A percentile compares a stretch with the other conserved stretches of the same genome.
Conservation (phyloP, 2,329 filamentous ascomycete species). For the Aspergillus sergii region DNA sequence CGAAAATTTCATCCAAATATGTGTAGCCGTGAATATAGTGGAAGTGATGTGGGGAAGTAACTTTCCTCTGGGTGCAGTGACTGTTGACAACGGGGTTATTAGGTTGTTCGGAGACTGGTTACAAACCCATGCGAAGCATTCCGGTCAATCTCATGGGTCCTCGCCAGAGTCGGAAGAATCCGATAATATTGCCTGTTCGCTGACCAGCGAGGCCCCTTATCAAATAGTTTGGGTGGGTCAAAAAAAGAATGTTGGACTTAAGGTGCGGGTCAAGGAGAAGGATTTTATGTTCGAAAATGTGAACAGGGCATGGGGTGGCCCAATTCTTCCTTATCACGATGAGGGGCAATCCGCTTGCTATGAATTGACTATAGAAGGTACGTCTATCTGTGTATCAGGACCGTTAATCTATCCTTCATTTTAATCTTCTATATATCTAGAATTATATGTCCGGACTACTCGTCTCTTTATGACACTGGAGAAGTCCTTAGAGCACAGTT, state of each 20-base stretch:
- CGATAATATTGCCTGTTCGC: neutral
- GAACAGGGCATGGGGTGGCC: conserved; percentile 24
- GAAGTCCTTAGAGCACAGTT: conserved; percentile 60
- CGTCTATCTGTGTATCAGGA: conserved; percentile 22
- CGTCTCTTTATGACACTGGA: conserved; percentile 68
- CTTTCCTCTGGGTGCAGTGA: conserved; percentile 65
- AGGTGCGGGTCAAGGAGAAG: conserved; percentile 64
- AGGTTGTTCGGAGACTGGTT: conserved; percentile 76
- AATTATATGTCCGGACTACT: conserved; percentile 67
- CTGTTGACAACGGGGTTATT: conserved; percentile 68
- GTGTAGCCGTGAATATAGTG: conserved; percentile 68
- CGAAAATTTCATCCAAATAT: conserved; percentile 75
- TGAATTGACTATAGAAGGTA: conserved; percentile 72
- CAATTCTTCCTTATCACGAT: conserved; percentile 59
- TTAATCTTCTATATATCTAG: conserved; percentile 42
- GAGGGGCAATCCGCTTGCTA: conserved; percentile 72
- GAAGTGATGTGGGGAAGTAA: conserved; percentile 64
- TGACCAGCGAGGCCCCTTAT: conserved; percentile 12
- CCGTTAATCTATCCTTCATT: neutral
- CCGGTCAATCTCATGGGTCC: neutral
- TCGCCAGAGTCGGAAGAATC: neutral
- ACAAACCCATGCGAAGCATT: conserved; percentile 41
- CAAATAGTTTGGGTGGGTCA: conserved; percentile 70
- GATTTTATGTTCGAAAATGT: conserved; percentile 45
- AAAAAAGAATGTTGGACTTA: conserved; percentile 66